Conservation (phyloP, 768 basidiomycete species). For the Trametes gibbosa region DNA sequence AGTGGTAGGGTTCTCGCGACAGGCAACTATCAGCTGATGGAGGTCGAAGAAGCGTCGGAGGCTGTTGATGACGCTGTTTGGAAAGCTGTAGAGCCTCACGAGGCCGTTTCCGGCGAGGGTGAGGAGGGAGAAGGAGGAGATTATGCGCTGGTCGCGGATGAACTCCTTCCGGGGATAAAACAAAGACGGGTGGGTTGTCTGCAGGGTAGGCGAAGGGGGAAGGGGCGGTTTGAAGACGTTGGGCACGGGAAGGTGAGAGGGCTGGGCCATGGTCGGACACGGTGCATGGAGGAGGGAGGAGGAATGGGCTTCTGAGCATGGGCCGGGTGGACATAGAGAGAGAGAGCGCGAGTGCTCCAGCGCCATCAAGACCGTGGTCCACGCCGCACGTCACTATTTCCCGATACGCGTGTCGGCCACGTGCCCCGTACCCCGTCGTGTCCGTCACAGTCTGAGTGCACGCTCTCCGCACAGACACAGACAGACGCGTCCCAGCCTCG, state of each 20-base stretch:
- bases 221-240: constrained; percentile 20
- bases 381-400: constrained; percentile 18
- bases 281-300: constrained; percentile 16
- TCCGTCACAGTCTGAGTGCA: too few species aligned
- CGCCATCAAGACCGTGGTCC: constrained; percentile 13
- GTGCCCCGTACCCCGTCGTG: not conserved
- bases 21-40: constrained; percentile 40
- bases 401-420: constrained; percentile 5
- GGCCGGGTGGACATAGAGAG: constrained; percentile 12
- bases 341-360: constrained; percentile 10
- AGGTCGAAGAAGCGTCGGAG: constrained; percentile 57
- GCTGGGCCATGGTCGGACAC: constrained; percentile 29
- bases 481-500: not conserved
- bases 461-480: too few species aligned
- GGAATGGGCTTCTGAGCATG: constrained; percentile 8
- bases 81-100: constrained; percentile 71
- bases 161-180: constrained; percentile 61
- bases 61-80: constrained; percentile 46
- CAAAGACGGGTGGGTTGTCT: constrained; percentile 52
- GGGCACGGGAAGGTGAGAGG: constrained; percentile 17
- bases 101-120: constrained; percentile 63
- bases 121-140: constrained; percentile 65
- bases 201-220: constrained; percentile 24
- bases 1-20: constrained; percentile 53
- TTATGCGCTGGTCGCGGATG: constrained; percentile 52